Evolutionary conservation across 83 land plant genomes (phyloP), one percentile per base, ranked within the genome.

Genomic region (Thuja plicata): DNA sequence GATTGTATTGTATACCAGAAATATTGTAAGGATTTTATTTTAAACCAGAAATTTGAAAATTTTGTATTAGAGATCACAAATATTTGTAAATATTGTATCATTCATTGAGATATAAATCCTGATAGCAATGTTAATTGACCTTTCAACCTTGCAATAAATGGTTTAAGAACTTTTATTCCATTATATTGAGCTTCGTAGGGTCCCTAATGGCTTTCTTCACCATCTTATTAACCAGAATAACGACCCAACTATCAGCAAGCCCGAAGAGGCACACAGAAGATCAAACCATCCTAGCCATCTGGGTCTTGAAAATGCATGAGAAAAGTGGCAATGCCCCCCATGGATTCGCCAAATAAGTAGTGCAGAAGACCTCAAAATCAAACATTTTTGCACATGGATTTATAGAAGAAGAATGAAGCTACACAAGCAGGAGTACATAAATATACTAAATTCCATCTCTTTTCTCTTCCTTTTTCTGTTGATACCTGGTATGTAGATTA

Each of bases 341-440:
- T 95, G 79, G 96, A 95, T 89, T 98, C 99, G 1, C 98, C 99
- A 88, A 94, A 95, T 60, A 96, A 92, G 89, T 96, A 97, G 30
- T 92, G 93, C 9, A 96, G 97, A 37, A 96, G 89, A 57, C 87
- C 91, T 45, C 46, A 71, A 89, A 92, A 93, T 35, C 73, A n/a
- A 13, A 87, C 92, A 50, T 87, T 52, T 70, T 87, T 86, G 5
- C 98, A 89, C 52, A 94, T 91, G 35, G 90, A 86, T 60, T 88
- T 85, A 91, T 93, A 96, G 89, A 90, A 96, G 86, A 37, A 54
- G 66, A 95, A 89, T 38, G 97, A 90, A 3, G 97, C 86, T n/a
- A n/a, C n/a, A n/a, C n/a, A n/a, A n/a, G n/a, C n/a, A n/a, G n/a
- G n/a, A n/a, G n/a, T n/a, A n/a, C n/a, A n/a, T n/a, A n/a, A n/a